Conservation (phyloP, 371 early-diverging fungal species). For the Encephalitozoon romaleae region DNA sequence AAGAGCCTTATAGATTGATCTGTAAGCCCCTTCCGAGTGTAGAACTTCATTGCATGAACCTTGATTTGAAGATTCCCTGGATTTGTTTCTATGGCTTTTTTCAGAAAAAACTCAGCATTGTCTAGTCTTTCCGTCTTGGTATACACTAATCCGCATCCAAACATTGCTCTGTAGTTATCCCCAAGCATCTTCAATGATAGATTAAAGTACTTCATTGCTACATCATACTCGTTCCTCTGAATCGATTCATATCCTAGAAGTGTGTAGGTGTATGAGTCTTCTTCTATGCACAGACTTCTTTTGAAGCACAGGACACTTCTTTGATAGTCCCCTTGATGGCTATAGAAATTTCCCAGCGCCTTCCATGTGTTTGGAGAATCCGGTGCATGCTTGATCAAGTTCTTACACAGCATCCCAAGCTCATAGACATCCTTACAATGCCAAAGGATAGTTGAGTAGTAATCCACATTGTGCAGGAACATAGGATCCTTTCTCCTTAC, state of each 20-base stretch:
- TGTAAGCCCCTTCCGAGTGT: conserved; percentile 23
- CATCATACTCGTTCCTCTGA: conserved; percentile 50
- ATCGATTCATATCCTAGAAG: conserved; percentile 60
- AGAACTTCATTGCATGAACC: conserved; percentile 51
- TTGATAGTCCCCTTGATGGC: conserved; percentile 43
- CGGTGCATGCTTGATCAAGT: conserved; percentile 45
- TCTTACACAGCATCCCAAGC: conserved; percentile 54
- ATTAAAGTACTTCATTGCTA: conserved; percentile 55
- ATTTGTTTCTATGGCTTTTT: conserved; percentile 46
- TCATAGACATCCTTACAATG: conserved; percentile 40
- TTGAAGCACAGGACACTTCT: conserved; percentile 54
- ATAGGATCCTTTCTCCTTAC: conserved; percentile 48
- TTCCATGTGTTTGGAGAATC: conserved; percentile 52
- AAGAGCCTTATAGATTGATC: conserved; percentile 35
- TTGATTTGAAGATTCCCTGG: conserved; percentile 50
- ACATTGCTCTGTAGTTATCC: conserved; percentile 55
- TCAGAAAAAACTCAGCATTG: conserved; percentile 53
- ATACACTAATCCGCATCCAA: conserved; percentile 60
- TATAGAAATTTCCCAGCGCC: conserved; percentile 60
- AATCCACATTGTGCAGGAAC: conserved; percentile 54
- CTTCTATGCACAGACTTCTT: conserved; percentile 45
- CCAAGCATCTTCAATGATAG: conserved; percentile 44
- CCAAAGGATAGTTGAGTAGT: conserved; percentile 60
- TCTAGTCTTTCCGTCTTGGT: conserved; percentile 49
- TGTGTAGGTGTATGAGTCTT: conserved; percentile 52